phyloP scores from a whole-genome alignment of 129 eudicot species.

The Centrapalus pauciflorus region DNA sequence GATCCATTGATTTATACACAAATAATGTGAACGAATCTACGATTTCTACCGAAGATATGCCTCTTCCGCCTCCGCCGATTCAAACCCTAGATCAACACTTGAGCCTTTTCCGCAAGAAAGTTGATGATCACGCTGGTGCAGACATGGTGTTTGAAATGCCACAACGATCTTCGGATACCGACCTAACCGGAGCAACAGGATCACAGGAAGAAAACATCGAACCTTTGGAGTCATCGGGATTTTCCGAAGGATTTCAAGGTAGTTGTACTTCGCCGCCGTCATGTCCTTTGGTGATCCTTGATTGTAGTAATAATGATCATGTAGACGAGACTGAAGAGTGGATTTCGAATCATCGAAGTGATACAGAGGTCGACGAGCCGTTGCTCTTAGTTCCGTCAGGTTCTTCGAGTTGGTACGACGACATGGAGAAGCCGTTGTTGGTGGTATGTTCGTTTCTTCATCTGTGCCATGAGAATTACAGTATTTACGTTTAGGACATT shows the following conservation, averaged over 20 bases:
- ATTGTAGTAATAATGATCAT: neutral
- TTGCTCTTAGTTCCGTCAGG: too few relatives aligned
- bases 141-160: too few relatives aligned
- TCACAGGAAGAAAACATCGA: too few relatives aligned
- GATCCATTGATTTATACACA: too few relatives aligned
- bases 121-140: slow-evolving; percentile 7
- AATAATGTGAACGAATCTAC: too few relatives aligned
- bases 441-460: slow-evolving; percentile 37
- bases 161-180: slow-evolving; percentile 16
- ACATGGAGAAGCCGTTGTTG: slow-evolving; percentile 24
- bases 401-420: slow-evolving; percentile 29
- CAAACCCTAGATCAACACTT: slow-evolving; percentile 5
- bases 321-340: slow-evolving; percentile 30
- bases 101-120: neutral
- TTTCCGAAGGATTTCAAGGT: too few relatives aligned
- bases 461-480: too few relatives aligned
- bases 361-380: neutral
- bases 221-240: too few relatives aligned
- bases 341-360: slow-evolving; percentile 22
- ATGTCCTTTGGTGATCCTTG: neutral
- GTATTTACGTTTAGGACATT: too few relatives aligned
- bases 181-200: too few relatives aligned
- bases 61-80: neutral
- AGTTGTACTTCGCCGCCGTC: neutral
- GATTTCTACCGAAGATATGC: too few relatives aligned